Percentiles rank a stretch among this genome's conserved stretches.
Evolutionary conservation across 148 eudicot species (phyloP).

Genomic region (Selenicereus undatus): DNA sequence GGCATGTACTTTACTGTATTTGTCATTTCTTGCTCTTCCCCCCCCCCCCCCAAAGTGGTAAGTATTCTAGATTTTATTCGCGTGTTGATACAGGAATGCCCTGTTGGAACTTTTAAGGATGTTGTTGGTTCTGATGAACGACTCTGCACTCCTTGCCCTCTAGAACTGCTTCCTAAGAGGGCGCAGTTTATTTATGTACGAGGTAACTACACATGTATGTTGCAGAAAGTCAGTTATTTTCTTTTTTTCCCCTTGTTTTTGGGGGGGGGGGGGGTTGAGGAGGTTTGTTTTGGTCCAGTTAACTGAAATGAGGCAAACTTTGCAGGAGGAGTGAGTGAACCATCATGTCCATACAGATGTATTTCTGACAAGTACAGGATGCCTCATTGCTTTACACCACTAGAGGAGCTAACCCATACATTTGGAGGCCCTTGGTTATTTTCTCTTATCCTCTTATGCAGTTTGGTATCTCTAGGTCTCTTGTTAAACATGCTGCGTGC

Average conservation of each 20-base stretch:
- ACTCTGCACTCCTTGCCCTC: slow-evolving; percentile 63
- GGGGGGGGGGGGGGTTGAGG: too few relatives aligned
- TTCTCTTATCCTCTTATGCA: slow-evolving; percentile 41
- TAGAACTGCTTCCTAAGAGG: slow-evolving; percentile 62
- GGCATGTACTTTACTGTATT: neutral
- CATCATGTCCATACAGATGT: slow-evolving; percentile 73
- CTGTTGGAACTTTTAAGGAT: slow-evolving; percentile 77
- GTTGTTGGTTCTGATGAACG: slow-evolving; percentile 60
- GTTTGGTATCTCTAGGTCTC: slow-evolving; percentile 46
- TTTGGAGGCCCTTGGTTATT: slow-evolving; percentile 92
- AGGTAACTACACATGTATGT: slow-evolving; percentile 42
- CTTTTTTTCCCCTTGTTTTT: neutral
- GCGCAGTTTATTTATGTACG: slow-evolving; percentile 60
- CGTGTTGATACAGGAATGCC: slow-evolving; percentile 59
- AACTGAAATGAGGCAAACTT: slow-evolving; percentile 12
- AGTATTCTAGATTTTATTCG: slow-evolving; percentile 5
- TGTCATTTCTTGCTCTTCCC: neutral
- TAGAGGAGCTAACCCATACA: slow-evolving; percentile 73
- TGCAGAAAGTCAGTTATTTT: neutral
- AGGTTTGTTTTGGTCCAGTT: neutral
- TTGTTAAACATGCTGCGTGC: slow-evolving; percentile 51
- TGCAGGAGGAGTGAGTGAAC: slow-evolving; percentile 67
- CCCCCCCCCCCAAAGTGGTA: neutral
- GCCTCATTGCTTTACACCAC: slow-evolving; percentile 82
- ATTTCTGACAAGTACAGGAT: slow-evolving; percentile 71